Evolutionary conservation across 768 basidiomycete species (phyloP).

Genomic region (Lanmaoa rubissima): DNA sequence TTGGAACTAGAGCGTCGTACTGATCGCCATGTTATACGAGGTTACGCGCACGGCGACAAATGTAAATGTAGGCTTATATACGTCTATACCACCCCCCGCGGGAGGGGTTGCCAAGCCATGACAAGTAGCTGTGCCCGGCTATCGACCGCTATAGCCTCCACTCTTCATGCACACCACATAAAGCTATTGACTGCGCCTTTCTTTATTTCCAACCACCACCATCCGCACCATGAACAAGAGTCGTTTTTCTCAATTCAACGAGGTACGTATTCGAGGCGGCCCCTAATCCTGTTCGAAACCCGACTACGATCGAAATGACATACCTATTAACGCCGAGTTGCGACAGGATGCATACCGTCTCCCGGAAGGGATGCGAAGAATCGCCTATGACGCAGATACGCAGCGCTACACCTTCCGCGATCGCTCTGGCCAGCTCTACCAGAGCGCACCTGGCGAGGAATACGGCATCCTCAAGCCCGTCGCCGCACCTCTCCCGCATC

Average conservation of each 20-base stretch:
- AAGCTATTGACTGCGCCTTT: background rate
- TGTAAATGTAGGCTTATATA: background rate
- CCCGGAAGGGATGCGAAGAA: constrained; percentile 45
- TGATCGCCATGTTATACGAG: background rate
- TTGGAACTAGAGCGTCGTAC: background rate
- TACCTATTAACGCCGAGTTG: background rate
- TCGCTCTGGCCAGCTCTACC: constrained; percentile 41
- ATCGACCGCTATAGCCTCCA: background rate
- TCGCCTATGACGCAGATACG: constrained; percentile 55
- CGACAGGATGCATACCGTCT: constrained; percentile 37
- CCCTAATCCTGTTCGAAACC: background rate
- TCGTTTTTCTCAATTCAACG: constrained; percentile 25
- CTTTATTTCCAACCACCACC: constrained; percentile 9
- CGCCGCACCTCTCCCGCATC: constrained; percentile 16
- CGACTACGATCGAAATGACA: background rate
- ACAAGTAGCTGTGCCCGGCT: background rate
- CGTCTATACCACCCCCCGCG: too few species aligned
- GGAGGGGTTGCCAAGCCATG: too few species aligned
- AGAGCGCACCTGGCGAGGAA: constrained; percentile 41
- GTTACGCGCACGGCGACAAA: too few species aligned
- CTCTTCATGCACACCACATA: background rate
- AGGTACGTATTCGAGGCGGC: constrained; percentile 16
- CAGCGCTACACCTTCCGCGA: constrained; percentile 52
- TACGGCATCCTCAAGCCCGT: constrained; percentile 46
- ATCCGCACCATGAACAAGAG: constrained; percentile 1